phyloP scores from a whole-genome alignment of 2,329 filamentous ascomycete genomes.

The Penicillium sp. region DNA sequence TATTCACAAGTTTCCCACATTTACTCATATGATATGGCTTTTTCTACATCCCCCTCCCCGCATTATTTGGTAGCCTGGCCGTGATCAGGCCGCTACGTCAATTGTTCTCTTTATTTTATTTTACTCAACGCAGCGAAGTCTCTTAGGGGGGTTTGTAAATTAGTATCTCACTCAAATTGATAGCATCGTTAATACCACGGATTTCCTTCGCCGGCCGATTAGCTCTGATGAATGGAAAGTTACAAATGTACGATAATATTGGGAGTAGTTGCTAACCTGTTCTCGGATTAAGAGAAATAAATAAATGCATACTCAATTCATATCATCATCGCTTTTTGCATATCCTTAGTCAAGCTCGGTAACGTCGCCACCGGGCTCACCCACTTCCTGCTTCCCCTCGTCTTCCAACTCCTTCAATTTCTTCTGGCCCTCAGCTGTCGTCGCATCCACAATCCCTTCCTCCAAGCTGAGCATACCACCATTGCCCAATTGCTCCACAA shows the following conservation, averaged over 20 bases:
- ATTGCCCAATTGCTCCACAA: conserved; percentile 76
- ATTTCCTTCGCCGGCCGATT: background rate
- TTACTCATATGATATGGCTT: conserved; percentile 10
- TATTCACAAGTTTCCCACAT: conserved; percentile 3
- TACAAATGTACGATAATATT: background rate
- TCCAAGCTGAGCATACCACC: conserved; percentile 88
- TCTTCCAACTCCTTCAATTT: conserved; percentile 73
- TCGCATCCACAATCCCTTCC: conserved; percentile 91
- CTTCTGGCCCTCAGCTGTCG: conserved; percentile 78
- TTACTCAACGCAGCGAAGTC: conserved; percentile 21
- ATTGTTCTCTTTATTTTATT: conserved; percentile 13
- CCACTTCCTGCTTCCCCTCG: conserved; percentile 45
- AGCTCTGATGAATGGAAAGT: background rate
- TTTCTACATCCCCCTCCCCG: conserved; percentile 2
- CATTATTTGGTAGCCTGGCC: background rate
- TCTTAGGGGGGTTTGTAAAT: conserved; percentile 23
- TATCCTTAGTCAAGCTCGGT: conserved; percentile 31
- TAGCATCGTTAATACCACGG: conserved; percentile 25
- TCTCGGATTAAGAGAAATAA: background rate
- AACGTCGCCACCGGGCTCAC: conserved; percentile 52
- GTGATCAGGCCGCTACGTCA: conserved; percentile 3
- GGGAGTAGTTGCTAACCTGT: background rate
- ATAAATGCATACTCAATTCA: conserved; percentile 6
- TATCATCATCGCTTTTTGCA: background rate
- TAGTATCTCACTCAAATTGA: conserved; percentile 22